Base-by-base conservation (phyloP, 176 grass and related monocot genomes). In the Carex scoparia region DNA sequence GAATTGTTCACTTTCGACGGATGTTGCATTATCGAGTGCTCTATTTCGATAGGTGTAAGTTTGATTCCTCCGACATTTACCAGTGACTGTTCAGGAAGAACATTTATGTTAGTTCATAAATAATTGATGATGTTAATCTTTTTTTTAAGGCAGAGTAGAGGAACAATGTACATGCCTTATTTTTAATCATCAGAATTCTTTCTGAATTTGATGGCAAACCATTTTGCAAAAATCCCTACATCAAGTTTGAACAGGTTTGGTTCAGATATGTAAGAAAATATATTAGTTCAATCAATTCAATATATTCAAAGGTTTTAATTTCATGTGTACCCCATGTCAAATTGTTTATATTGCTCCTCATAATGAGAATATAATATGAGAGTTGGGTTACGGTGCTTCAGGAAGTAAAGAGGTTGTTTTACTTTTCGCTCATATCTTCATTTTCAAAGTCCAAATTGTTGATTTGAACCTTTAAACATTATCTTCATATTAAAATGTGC, bases 151-250 rank as follows among this genome's bases (percentile, higher is more conserved):
- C 13, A 35, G 35, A 61, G 46, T 74, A 61, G 23, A 75, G 49
- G 83, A 49, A 13, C 35, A 58, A 57, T 10, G 16, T 75, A 7
- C n/a, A 30, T 86, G 91, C 94, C 93, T 89, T 89, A 30, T 92
- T 95, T 79, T 91, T 89, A 10, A 95, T 63, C 40, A 81, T 88
- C 37, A 89, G 87, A 23, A 92, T 6, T 57, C 89, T 94, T 37
- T 99, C 96, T 27, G 89, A 88, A 87, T 91, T 92, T 38, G 91
- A 92, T 18, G 96, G 96, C 85, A 94, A 66, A 12, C 96, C 91
- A 18, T 92, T 84, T 73, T 99, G 93, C 60, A 99, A 16, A 83
- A 95, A 94, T 40, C 91, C 91, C 94, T 97, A 88, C 18, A 81
- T 51, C 23, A 40, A 79, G 46, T 44, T 16, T 19, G 4, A 65